Evolutionary conservation across 2,329 filamentous ascomycete species (phyloP).

Genomic region (Fulvia fulva): DNA sequence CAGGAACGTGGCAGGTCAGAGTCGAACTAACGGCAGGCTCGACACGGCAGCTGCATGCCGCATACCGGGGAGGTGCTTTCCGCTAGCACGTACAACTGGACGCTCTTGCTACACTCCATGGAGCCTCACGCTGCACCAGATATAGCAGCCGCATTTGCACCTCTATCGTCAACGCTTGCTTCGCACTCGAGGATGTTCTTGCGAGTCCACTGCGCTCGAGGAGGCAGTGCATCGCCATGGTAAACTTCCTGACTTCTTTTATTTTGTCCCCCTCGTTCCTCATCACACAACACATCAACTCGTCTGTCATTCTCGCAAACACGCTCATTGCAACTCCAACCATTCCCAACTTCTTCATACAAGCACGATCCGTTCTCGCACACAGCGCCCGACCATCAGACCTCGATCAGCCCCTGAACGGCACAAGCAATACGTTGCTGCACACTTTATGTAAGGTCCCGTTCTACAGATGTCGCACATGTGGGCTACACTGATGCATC

Average conservation of each 20-base stretch:
- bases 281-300: conserved; percentile 17
- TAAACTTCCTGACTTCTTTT: conserved; percentile 5
- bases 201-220: neutral
- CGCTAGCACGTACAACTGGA: neutral
- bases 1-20: neutral
- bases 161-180: neutral
- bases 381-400: neutral
- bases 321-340: conserved; percentile 27
- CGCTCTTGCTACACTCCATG: neutral
- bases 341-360: conserved; percentile 37
- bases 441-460: neutral
- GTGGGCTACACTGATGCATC: neutral
- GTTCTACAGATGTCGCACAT: neutral
- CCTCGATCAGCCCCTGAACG: neutral
- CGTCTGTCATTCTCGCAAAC: conserved; percentile 19
- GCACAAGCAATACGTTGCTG: neutral
- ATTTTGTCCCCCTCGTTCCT: conserved; percentile 8
- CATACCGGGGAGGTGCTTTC: neutral
- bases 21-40: neutral
- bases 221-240: conserved; percentile 17
- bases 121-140: neutral
- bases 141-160: conserved; percentile 1
- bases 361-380: neutral
- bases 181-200: conserved; percentile 5
- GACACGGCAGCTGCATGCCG: neutral